Evolutionary conservation across 106 monocot genomes (phyloP), one percentile per base, ranked within the genome.

Genomic region (Hemerocallis citrina): DNA sequence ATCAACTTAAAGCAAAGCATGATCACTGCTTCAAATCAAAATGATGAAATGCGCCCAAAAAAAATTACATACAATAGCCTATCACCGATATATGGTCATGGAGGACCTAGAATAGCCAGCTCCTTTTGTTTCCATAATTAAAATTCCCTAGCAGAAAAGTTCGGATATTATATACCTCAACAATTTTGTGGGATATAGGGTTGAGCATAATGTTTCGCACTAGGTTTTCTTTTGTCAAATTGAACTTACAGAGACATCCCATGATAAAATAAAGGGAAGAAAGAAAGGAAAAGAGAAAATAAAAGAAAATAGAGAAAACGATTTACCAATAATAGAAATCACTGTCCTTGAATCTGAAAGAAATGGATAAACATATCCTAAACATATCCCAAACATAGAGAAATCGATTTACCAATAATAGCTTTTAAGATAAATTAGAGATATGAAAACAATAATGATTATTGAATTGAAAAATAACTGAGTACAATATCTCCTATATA

Each of bases 261-360:
- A 13, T 43, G 16, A 44, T 30, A 3, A 1, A 31, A 45, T 16
- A 49, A 49, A 35, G n/a, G 5, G 10, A 40, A 43, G 23, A 11
- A 33, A 40, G 42, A 52, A 16, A 57, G 36, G n/a, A n/a, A n/a
- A n/a, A n/a, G n/a, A n/a, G n/a, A n/a, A n/a, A n/a, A n/a, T n/a
- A n/a, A n/a, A n/a, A n/a, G n/a, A n/a, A n/a, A n/a, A n/a, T n/a
- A n/a, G n/a, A n/a, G n/a, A n/a, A n/a, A n/a, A n/a, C n/a, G n/a
- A n/a, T 77, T 66, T 81, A 95, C 96, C 96, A 33, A 96, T 74
- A 70, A 96, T 91, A 54, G 87, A 78, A 90, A 96, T 96, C 66
- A 96, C 96, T 8, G 96, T 96, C 65, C 96, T 91, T 57, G 96
- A 96, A 85, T 91, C 94, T 95, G 88, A 65, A 59, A 35, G 59